Conservation (phyloP, 495 filamentous ascomycete species). For the Staphylotrichum tortipilum region DNA sequence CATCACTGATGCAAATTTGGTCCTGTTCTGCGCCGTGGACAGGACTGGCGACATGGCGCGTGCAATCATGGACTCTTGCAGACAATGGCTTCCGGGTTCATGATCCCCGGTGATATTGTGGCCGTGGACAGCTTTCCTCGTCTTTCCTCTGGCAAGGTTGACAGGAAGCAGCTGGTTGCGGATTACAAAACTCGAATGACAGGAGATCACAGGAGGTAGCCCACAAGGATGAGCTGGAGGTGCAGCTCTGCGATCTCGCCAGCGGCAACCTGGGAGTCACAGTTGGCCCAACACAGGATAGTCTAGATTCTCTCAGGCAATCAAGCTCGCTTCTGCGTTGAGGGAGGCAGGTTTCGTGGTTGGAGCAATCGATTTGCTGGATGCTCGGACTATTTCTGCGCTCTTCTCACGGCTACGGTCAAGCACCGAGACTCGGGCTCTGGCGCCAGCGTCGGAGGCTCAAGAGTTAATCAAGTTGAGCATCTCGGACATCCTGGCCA, state of each 20-base stretch:
- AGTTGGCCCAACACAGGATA: constrained; percentile 37
- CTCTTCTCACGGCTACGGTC: constrained; percentile 9
- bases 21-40: constrained; percentile 58
- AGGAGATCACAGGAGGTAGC: background rate
- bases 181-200: constrained; percentile 37
- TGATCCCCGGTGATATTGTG: constrained; percentile 66
- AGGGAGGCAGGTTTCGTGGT: constrained; percentile 42
- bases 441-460: background rate
- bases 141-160: constrained; percentile 69
- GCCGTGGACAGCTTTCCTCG: constrained; percentile 54
- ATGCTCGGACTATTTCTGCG: constrained; percentile 34
- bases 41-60: constrained; percentile 14
- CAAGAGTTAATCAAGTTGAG: background rate
- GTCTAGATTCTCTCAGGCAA: constrained; percentile 71
- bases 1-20: constrained; percentile 50
- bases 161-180: constrained; percentile 53
- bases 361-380: constrained; percentile 49
- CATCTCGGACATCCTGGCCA: background rate
- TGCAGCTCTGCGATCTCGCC: constrained; percentile 41
- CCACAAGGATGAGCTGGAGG: constrained; percentile 33
- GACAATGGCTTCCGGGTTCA: constrained; percentile 62
- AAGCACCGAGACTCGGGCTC: background rate
- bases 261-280: constrained; percentile 36
- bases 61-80: constrained; percentile 49
- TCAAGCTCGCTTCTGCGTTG: constrained; percentile 54